A percentile compares a stretch with the other conserved stretches of the same genome.
Conservation (phyloP, 306 rosid genomes). For the Astragalus glycyphyllos region DNA sequence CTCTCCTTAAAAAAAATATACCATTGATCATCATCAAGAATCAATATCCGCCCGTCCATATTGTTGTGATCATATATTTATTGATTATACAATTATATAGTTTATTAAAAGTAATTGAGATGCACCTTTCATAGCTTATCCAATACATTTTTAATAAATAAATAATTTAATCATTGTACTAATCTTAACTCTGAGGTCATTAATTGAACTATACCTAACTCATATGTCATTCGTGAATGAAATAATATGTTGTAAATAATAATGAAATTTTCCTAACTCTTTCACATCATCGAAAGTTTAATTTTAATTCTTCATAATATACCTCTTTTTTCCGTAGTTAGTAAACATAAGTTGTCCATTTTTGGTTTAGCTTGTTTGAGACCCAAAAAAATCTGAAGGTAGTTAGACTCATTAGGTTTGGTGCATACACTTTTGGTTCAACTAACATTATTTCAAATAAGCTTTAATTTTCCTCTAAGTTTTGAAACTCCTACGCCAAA, state of each 20-base stretch:
- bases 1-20: background rate
- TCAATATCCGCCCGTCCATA: background rate
- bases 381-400: slow-evolving; percentile 31
- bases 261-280: slow-evolving; percentile 18
- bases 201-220: slow-evolving; percentile 38
- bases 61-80: slow-evolving; percentile 12
- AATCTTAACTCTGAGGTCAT: slow-evolving; percentile 32
- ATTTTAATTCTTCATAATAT: background rate
- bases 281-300: slow-evolving; percentile 28
- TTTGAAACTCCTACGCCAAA: slow-evolving; percentile 32
- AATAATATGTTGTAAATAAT: background rate
- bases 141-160: background rate
- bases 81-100: slow-evolving; percentile 7
- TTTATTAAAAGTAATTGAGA: slow-evolving; percentile 8
- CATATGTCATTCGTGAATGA: slow-evolving; percentile 9
- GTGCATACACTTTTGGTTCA: slow-evolving; percentile 43
- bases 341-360: slow-evolving; percentile 24
- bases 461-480: slow-evolving; percentile 30
- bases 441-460: slow-evolving; percentile 33
- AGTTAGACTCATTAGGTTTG: slow-evolving; percentile 33
- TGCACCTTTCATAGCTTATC: slow-evolving; percentile 18
- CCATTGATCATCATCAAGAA: slow-evolving; percentile 6
- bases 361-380: slow-evolving; percentile 43
- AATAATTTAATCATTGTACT: slow-evolving; percentile 18
- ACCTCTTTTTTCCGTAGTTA: background rate